These are phyloP conservation scores for Sclerospora graminicola DNA, from an alignment of 352 stramenopile genomes.

Conservation along the genomic window DNA sequence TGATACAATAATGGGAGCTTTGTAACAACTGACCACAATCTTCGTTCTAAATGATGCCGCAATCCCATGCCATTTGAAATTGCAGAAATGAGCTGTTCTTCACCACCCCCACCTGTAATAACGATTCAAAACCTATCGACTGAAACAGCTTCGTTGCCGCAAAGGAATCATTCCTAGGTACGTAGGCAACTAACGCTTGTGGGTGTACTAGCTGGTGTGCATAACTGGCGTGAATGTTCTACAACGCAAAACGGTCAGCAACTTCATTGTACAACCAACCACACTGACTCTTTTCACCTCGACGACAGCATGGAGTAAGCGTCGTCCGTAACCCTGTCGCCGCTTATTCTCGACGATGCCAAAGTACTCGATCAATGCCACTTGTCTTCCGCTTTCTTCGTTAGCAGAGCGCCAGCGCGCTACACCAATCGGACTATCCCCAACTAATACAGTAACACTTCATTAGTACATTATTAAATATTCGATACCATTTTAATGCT, in stretches of 20 bases:
- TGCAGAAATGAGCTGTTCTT: constrained; percentile 19
- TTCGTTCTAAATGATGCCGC: neutral
- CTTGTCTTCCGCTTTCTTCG: constrained; percentile 28
- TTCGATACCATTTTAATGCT: neutral
- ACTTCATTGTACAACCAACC: too few species aligned
- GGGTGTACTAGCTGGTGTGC: constrained; percentile 17
- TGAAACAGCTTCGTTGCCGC: constrained; percentile 40
- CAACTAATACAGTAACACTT: constrained; percentile 25
- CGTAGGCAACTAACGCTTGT: constrained; percentile 28
- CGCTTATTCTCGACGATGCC: constrained; percentile 47
- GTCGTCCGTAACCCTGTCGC: constrained; percentile 34
- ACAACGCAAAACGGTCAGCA: constrained; percentile 3
- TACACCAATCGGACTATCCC: constrained; percentile 53
- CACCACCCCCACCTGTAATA: constrained; percentile 20
- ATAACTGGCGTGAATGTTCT: constrained; percentile 45
- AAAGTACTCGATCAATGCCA: constrained; percentile 49
- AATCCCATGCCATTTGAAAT: constrained; percentile 20
- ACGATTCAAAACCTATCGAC: constrained; percentile 36
- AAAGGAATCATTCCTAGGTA: constrained; percentile 32
- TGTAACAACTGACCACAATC: neutral
- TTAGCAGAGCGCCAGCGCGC: constrained; percentile 33
- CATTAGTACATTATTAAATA: neutral
- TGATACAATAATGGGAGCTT: constrained; percentile 2
- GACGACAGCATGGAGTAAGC: constrained; percentile 39
- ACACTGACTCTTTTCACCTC: constrained; percentile 17